phyloP scores from a whole-genome alignment of 2,329 filamentous ascomycete genomes.

The Botrytis fragariae region DNA sequence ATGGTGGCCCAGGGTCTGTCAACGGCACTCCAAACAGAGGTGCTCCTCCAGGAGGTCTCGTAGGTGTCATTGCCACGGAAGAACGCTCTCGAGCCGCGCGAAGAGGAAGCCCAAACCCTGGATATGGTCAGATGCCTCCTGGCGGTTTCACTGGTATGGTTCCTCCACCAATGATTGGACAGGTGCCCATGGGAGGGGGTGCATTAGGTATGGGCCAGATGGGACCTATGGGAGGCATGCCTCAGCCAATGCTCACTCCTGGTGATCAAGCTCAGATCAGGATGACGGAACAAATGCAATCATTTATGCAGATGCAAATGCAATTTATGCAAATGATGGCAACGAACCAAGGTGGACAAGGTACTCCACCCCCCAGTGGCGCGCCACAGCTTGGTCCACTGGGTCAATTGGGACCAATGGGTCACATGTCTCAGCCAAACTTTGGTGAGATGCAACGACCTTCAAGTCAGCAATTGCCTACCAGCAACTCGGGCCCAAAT shows the following conservation, averaged over 20 bases:
- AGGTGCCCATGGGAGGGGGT: slow-evolving; percentile 29
- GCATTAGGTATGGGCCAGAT: slow-evolving; percentile 36
- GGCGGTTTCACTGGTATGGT: slow-evolving; percentile 36
- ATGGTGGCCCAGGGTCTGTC: slow-evolving; percentile 47
- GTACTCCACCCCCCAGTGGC: slow-evolving; percentile 13
- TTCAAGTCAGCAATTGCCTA: slow-evolving; percentile 22
- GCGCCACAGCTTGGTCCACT: slow-evolving; percentile 23
- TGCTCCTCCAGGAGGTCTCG: slow-evolving; percentile 70
- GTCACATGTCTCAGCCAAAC: slow-evolving; percentile 30
- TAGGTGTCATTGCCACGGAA: slow-evolving; percentile 84
- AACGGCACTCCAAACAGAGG: slow-evolving; percentile 37
- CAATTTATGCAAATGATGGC: slow-evolving; percentile 87
- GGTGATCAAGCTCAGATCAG: slow-evolving; percentile 74
- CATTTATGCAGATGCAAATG: slow-evolving; percentile 94
- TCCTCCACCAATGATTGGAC: slow-evolving; percentile 19
- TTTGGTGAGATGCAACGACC: slow-evolving; percentile 31
- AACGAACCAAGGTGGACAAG: slow-evolving; percentile 27
- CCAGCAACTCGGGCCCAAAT: slow-evolving; percentile 19
- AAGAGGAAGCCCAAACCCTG: slow-evolving; percentile 70
- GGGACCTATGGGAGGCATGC: slow-evolving; percentile 36
- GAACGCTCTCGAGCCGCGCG: slow-evolving; percentile 76
- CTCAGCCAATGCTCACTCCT: slow-evolving; percentile 44
- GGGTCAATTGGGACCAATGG: slow-evolving; percentile 22
- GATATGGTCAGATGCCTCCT: slow-evolving; percentile 41
- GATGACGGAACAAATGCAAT: slow-evolving; percentile 78